Evolutionary conservation across 129 eudicot species (phyloP), one percentile per base, ranked within the genome.

Genomic region (Flaveria robusta): DNA sequence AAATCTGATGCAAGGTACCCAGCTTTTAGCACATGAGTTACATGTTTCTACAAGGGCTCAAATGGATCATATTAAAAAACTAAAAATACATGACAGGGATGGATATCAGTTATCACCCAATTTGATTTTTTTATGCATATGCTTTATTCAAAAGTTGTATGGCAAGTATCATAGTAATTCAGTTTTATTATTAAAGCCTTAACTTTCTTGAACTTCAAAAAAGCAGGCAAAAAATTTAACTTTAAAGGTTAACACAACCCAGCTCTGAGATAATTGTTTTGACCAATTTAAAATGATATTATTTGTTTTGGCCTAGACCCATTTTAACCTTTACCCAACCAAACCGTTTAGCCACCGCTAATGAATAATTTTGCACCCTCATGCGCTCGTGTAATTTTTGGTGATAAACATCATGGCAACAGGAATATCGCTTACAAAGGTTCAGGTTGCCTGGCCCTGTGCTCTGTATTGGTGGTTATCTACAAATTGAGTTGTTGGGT

Each of bases 391-490:
- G 66, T 74, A 26, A 37, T 9, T 66, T 50, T 37, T 14, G 13
- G 58, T 34, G 42, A 68, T 16, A 24, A 71, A 16, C 27, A 70
- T 71, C 51, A 4, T 54, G 34, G 73, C 50, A 71, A 75, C 88
- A 91, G 98, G 86, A 82, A 56, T 88, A 83, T 68, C 41, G 63
- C 24, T 56, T 87, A 75, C 97, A 88, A 83, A 81, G 76, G 47
- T 91, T 91, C 84, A 86, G 83, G 92, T 85, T 94, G 67, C 93
- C 96, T 12, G 88, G 87, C 77, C 96, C 96, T 45, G 91, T 87
- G 70, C 82, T 91, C 23, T 94, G 97, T 77, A 70, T 94, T 1
- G 97, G 97, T 64, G 97, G 97, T 34, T 85, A 74, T 76, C 50
- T 94, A 85, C 90, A 87, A 83, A 56, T 94, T 66, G 97, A 94